Conservation (phyloP, 2,329 filamentous ascomycete species). For the Microsporum canis region DNA sequence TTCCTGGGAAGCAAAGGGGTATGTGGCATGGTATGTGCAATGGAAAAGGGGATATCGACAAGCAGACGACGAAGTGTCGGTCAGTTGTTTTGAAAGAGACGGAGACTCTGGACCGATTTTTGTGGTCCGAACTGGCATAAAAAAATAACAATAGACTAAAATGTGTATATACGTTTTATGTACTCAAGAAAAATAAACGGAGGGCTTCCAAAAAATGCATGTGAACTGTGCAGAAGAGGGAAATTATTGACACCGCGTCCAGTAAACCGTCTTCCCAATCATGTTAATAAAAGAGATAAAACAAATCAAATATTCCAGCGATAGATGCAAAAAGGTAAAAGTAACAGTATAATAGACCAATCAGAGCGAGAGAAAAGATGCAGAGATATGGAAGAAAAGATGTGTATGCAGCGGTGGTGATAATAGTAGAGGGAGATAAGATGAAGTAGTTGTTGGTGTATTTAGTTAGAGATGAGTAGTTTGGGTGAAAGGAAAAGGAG, state of each 20-base stretch:
- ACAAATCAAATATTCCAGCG: background rate
- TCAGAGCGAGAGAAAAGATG: background rate
- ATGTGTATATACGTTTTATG: background rate
- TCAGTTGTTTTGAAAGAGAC: conserved; percentile 50
- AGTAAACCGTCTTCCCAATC: background rate
- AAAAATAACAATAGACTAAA: background rate
- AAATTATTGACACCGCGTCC: background rate
- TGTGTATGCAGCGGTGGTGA: background rate
- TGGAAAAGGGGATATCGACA: conserved; percentile 40
- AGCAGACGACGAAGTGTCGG: conserved; percentile 36
- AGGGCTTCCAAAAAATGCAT: background rate
- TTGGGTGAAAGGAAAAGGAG: background rate
- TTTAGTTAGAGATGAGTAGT: background rate
- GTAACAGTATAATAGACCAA: background rate
- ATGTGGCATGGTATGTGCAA: conserved; percentile 42
- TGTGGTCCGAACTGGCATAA: background rate
- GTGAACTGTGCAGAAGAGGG: background rate
- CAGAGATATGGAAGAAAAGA: background rate
- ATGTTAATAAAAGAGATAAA: background rate
- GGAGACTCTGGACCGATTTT: conserved; percentile 40
- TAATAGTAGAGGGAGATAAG: background rate
- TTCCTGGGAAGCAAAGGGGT: conserved; percentile 46
- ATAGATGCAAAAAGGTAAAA: background rate
- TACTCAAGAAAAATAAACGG: background rate
- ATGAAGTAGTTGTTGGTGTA: background rate